phyloP scores from a whole-genome alignment of 2,329 filamentous ascomycete genomes.

The Stemphylium vesicarium region DNA sequence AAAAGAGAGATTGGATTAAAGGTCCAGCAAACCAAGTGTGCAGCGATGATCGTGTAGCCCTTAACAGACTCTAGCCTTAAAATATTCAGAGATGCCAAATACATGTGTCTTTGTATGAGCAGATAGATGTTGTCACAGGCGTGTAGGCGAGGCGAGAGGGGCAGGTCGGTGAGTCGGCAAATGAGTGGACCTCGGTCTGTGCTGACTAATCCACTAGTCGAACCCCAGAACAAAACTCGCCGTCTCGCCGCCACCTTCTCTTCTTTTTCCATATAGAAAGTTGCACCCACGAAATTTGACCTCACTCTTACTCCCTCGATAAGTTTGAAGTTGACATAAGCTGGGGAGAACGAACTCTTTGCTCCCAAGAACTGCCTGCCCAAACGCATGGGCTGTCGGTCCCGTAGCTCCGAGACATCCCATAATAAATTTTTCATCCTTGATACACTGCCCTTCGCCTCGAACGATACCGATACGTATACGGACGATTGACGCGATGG shows the following conservation, averaged over 20 bases:
- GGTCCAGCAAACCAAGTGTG: too few relatives aligned
- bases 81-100: too few relatives aligned
- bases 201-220: conserved; percentile 2
- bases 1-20: too few relatives aligned
- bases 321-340: conserved; percentile 64
- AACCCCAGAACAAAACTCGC: conserved; percentile 23
- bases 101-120: too few relatives aligned
- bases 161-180: not conserved
- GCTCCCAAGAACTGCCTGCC: conserved; percentile 47
- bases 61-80: too few relatives aligned
- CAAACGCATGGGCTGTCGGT: conserved; percentile 40
- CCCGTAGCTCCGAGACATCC: conserved; percentile 48
- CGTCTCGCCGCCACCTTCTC: conserved; percentile 8
- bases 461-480: conserved; percentile 13
- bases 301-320: conserved; percentile 54
- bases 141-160: too few relatives aligned
- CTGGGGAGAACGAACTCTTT: conserved; percentile 57
- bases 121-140: too few relatives aligned
- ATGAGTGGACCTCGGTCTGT: not conserved
- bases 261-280: conserved; percentile 44
- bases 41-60: too few relatives aligned
- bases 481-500: conserved; percentile 45
- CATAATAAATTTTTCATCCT: conserved; percentile 11
- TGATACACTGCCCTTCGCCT: conserved; percentile 9
- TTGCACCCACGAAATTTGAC: conserved; percentile 63